Evolutionary conservation across 352 stramenopile species (phyloP), one percentile per base, ranked within the genome.

Genomic region (Globisporangium apiculatum): DNA sequence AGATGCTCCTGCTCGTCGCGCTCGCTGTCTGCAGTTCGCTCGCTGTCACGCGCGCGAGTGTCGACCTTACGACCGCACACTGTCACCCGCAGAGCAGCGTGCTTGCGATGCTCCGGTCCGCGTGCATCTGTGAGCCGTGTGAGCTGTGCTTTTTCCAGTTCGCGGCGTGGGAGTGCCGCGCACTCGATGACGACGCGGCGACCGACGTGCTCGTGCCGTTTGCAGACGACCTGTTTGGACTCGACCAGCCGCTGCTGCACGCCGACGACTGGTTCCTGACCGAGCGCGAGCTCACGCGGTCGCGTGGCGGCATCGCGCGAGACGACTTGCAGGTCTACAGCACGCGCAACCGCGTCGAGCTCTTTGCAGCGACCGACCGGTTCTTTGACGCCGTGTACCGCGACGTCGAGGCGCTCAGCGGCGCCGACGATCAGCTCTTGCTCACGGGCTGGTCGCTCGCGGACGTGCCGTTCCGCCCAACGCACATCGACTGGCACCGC

Each of bases 61-160:
- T 41, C 24, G 57, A 57, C 57, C 48, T 62, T 31, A 56, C 57
- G 49, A 50, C 40, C 17, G 57, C 48, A n/a, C 35, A 31, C 11
- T 64, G 58, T n/a, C 58, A 64, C 46, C 36, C 24, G 36, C 45
- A 54, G 58, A 8, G 41, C 18, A 58, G 43, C 36, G 42, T 68
- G n/a, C 38, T 65, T 3, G 60, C 59, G 24, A 62, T 74, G 45
- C 18, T 74, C 48, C 47, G 48, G 9, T 54, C 48, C 46, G 50
- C 52, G 36, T 76, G 69, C 52, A 73, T 76, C 48, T 76, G 69
- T 51, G 53, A 55, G 41, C 69, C 69, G 12, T 76, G 69, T 55
- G 24, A 38, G 11, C 51, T 60, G 35, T 76, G 69, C 43, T 62
- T 61, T 53, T 76, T 68, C 58, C 56, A 64, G 12, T 53, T 72